phyloP scores from a whole-genome alignment of 345 rosid species.

The Salix purpurea region DNA sequence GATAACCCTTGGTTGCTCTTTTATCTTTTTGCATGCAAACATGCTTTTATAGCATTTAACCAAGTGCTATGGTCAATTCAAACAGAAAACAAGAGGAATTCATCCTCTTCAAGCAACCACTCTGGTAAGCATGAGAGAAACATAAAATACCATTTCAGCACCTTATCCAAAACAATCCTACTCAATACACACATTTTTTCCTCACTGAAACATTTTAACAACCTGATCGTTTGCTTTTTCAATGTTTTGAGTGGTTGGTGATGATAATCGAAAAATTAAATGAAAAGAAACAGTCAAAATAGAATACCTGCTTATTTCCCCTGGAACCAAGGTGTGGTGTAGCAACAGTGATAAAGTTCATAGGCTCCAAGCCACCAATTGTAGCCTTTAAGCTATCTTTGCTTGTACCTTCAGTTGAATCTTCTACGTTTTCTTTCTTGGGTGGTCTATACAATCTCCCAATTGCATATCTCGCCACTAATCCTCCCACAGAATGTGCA shows the following conservation, averaged over 20 bases:
- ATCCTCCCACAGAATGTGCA: slow-evolving; percentile 84
- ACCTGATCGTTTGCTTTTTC: neutral
- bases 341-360: slow-evolving; percentile 88
- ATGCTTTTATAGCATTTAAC: neutral
- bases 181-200: neutral
- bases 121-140: neutral
- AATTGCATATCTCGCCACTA: slow-evolving; percentile 90
- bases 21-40: neutral
- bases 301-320: slow-evolving; percentile 82
- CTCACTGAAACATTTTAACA: neutral
- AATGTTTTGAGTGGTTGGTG: slow-evolving; percentile 4
- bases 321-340: slow-evolving; percentile 98
- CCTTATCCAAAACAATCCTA: neutral
- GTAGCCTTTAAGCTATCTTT: slow-evolving; percentile 41
- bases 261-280: slow-evolving; percentile 6
- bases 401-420: slow-evolving; percentile 13
- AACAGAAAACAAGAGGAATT: neutral
- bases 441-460: slow-evolving; percentile 75
- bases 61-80: neutral
- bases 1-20: too few relatives aligned
- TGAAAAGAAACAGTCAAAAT: neutral
- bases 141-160: neutral
- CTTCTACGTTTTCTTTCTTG: slow-evolving; percentile 29
- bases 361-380: slow-evolving; percentile 76
- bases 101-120: neutral